Percentiles rank a stretch among this genome's conserved stretches.
Evolutionary conservation across 2,329 filamentous ascomycete genomes (phyloP).

Genomic region (Fusarium duplospermum): DNA sequence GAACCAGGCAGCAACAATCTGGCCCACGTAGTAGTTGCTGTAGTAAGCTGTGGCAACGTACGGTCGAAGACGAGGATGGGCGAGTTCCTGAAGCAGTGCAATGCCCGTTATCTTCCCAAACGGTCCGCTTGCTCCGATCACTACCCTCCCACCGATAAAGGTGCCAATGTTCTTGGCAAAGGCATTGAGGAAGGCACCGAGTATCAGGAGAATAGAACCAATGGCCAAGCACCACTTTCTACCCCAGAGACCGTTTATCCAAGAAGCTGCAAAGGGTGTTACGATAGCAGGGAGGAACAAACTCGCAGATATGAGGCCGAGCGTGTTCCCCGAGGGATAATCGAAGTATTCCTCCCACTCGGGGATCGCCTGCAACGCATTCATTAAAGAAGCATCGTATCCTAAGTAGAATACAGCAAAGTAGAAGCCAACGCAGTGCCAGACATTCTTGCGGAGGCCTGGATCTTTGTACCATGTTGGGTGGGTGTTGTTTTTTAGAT

Average conservation of each 20-base stretch:
- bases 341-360: slow-evolving; percentile 33
- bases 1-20: slow-evolving; percentile 29
- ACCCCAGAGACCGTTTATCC: slow-evolving; percentile 24
- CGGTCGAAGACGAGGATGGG: slow-evolving; percentile 27
- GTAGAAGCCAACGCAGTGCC: slow-evolving; percentile 32
- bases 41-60: slow-evolving; percentile 28
- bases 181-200: slow-evolving; percentile 22
- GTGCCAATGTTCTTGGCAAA: slow-evolving; percentile 24
- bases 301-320: slow-evolving; percentile 27
- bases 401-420: slow-evolving; percentile 32
- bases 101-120: slow-evolving; percentile 28
- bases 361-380: slow-evolving; percentile 22
- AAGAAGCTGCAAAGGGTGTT: slow-evolving; percentile 24
- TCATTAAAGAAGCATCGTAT: slow-evolving; percentile 17
- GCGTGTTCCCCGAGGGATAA: slow-evolving; percentile 16
- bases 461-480: slow-evolving; percentile 29
- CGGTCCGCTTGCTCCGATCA: slow-evolving; percentile 18
- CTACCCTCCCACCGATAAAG: slow-evolving; percentile 20
- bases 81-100: slow-evolving; percentile 27
- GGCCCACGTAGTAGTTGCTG: slow-evolving; percentile 28
- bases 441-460: slow-evolving; percentile 21
- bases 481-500: slow-evolving; percentile 30
- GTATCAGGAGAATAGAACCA: slow-evolving; percentile 13
- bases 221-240: slow-evolving; percentile 27
- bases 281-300: slow-evolving; percentile 31